Evolutionary conservation across 2,329 filamentous ascomycete species (phyloP).

Genomic region (Tolypocladium endophyticum): DNA sequence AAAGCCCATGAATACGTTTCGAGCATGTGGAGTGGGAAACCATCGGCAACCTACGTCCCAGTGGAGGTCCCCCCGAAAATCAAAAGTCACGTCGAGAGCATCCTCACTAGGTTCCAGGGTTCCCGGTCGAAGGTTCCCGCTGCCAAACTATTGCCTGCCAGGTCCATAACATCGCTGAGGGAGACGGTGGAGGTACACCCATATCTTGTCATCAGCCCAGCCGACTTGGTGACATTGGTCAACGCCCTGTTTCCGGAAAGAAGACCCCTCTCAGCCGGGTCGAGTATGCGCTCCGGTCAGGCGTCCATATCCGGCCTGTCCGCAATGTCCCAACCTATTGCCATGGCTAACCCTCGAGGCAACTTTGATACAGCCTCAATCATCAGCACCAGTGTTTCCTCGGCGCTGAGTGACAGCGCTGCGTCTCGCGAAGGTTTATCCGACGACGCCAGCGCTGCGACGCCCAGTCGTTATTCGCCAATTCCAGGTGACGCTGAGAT

Average conservation of each 20-base stretch:
- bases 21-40: constrained; percentile 62
- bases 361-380: constrained; percentile 59
- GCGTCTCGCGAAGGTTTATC: constrained; percentile 55
- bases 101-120: constrained; percentile 53
- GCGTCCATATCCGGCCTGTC: constrained; percentile 60
- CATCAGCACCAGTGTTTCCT: constrained; percentile 62
- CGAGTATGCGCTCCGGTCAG: constrained; percentile 53
- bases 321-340: constrained; percentile 57
- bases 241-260: constrained; percentile 75
- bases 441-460: constrained; percentile 40
- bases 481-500: constrained; percentile 33
- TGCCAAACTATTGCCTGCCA: constrained; percentile 56
- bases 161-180: constrained; percentile 60
- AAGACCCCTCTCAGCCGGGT: constrained; percentile 52
- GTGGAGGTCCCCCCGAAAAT: constrained; percentile 47
- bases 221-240: constrained; percentile 70
- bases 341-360: constrained; percentile 36
- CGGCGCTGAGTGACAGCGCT: constrained; percentile 58
- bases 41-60: constrained; percentile 40
- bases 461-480: constrained; percentile 45
- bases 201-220: constrained; percentile 68
- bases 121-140: constrained; percentile 35
- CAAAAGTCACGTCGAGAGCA: constrained; percentile 60
- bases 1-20: constrained; percentile 70
- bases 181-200: constrained; percentile 72